phyloP scores from a whole-genome alignment of 495 filamentous ascomycete genomes.

The Symbiotaphrina buchneri region DNA sequence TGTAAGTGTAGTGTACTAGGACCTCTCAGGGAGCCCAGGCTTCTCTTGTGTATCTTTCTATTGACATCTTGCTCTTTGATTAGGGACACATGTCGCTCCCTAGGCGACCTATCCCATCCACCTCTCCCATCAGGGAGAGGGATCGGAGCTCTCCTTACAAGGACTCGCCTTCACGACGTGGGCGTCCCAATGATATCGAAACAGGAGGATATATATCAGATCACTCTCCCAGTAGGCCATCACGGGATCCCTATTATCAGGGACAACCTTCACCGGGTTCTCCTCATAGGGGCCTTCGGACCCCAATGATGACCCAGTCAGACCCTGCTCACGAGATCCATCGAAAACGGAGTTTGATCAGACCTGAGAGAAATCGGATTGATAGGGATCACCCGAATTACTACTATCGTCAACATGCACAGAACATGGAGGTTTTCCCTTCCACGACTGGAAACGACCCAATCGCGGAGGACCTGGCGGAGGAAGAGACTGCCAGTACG shows the following conservation, averaged over 20 bases:
- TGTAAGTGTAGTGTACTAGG: too few relatives aligned
- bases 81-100: too few relatives aligned
- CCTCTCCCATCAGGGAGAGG: too few relatives aligned
- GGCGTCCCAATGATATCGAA: slow-evolving; percentile 1
- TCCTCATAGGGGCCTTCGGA: too few relatives aligned
- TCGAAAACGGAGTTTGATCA: slow-evolving; percentile 65
- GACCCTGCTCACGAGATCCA: slow-evolving; percentile 19
- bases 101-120: too few relatives aligned
- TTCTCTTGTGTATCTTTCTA: too few relatives aligned
- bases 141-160: too few relatives aligned
- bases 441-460: slow-evolving; percentile 86
- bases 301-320: slow-evolving; percentile 12
- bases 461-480: slow-evolving; percentile 44
- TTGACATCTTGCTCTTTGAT: too few relatives aligned
- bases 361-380: slow-evolving; percentile 67
- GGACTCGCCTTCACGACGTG: too few relatives aligned
- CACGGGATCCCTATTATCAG: slow-evolving; percentile 8
- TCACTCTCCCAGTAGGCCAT: neutral
- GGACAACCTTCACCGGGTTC: slow-evolving; percentile 5
- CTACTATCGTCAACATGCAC: slow-evolving; percentile 74
- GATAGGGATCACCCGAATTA: slow-evolving; percentile 79
- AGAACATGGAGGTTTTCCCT: slow-evolving; percentile 65
- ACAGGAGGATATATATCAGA: slow-evolving; percentile 1
- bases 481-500: slow-evolving; percentile 30
- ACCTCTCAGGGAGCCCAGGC: too few relatives aligned